A percentile compares a stretch with the other conserved stretches of the same genome.
These are phyloP conservation scores for Russula foetens DNA, from an alignment of 768 basidiomycete genomes.

Conservation along the genomic window DNA sequence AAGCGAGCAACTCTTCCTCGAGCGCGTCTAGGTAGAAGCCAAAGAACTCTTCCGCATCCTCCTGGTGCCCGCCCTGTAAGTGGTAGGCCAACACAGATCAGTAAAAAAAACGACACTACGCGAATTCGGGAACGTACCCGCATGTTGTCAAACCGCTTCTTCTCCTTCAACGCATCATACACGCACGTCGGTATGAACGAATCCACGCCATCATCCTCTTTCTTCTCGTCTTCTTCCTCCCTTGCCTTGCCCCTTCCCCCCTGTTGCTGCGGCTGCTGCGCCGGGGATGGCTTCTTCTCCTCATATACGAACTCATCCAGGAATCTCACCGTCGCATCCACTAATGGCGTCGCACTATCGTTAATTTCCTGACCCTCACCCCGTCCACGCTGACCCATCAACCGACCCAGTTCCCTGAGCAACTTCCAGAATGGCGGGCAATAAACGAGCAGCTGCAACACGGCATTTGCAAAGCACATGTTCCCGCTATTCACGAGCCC, in stretches of 20 bases:
- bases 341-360: constrained; percentile 39
- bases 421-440: constrained; percentile 79
- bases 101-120: background rate
- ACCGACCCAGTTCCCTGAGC: constrained; percentile 60
- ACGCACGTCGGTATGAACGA: constrained; percentile 81
- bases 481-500: constrained; percentile 93
- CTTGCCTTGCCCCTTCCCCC: constrained; percentile 29
- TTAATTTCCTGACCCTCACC: constrained; percentile 26
- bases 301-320: constrained; percentile 60
- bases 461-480: constrained; percentile 96
- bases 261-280: background rate
- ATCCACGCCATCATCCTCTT: constrained; percentile 45
- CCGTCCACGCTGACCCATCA: constrained; percentile 28
- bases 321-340: constrained; percentile 65
- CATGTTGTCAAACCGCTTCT: constrained; percentile 92
- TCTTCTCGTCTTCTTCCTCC: constrained; percentile 34
- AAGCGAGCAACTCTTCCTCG: constrained; percentile 78
- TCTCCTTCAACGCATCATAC: constrained; percentile 90
- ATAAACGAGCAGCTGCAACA: constrained; percentile 85
- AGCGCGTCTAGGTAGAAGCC: constrained; percentile 94
- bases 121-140: constrained; percentile 41
- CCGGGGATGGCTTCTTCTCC: constrained; percentile 25
- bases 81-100: constrained; percentile 2
- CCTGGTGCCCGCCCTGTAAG: constrained; percentile 78
- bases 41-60: constrained; percentile 98